Evolutionary conservation across 2,329 filamentous ascomycete genomes (phyloP), one percentile per base, ranked within the genome.

Genomic region (Myriosclerotinia duriaeana): DNA sequence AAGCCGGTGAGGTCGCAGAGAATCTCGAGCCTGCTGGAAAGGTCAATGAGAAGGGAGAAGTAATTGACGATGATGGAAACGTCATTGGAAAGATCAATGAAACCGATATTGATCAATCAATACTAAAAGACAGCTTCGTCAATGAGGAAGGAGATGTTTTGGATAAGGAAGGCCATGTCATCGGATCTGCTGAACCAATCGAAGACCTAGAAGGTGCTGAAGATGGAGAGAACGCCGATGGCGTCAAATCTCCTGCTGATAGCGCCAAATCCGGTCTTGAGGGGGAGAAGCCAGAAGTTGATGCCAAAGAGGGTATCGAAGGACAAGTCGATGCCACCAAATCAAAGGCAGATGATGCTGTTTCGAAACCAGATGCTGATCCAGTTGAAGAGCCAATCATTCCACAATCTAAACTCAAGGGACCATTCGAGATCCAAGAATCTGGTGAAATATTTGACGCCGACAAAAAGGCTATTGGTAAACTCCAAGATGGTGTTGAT

Each of bases 41-140:
- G 22, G 66, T 72, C 69, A 84, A 85, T 71, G 80, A 82, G 69
- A 77, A 83, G 38, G 83, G 83, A 56, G 82, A 84, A 71, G 84
- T 85, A 67, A 74, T 84, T 30, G 81, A 85, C 67, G 78, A 83
- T 4, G 78, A 83, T 7, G 83, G 83, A 67, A 81, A 84, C 60
- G 80, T 84, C 64, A 77, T 85, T 61, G 83, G 83, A 60, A 79
- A 80, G 65, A 83, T 91, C 0, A 77, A 90, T 26, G 88, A 91
- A 74, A 89, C 58, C 15, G 44, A 61, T 12, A 61, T 89, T 12
- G 84, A 89, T 66, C 75, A 84, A 50, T 84, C 84, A 74, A 81
- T 84, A 63, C 82, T 92, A 50, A 46, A 38, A 11, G 64, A 40
- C 42, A 65, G 64, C 20, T 52, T 65, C 8, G 64, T 65, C 20